These are phyloP conservation scores for Chlamydomonas applanata DNA, from an alignment of 139 green algal genomes.

Conservation along the genomic window DNA sequence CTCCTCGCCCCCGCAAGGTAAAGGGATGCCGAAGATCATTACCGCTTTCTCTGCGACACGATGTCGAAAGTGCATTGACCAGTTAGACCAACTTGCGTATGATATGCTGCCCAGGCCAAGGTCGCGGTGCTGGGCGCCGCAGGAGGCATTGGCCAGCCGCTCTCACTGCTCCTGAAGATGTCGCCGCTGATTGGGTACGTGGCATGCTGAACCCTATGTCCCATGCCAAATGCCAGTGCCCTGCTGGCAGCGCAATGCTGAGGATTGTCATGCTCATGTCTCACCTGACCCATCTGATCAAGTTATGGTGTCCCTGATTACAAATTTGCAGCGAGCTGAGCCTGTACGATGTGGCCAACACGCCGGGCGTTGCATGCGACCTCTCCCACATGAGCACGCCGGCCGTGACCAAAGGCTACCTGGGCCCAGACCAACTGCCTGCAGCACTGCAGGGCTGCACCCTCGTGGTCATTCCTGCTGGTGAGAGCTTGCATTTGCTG, in stretches of 20 bases:
- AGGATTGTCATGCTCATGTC: too few species aligned
- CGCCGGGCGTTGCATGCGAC: slow-evolving; percentile 86
- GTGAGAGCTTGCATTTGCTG: slow-evolving; percentile 27
- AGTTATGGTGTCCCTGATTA: too few species aligned
- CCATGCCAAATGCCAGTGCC: too few species aligned
- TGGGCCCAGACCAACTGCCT: slow-evolving; percentile 77
- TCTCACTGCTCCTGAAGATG: slow-evolving; percentile 93
- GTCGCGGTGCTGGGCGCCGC: slow-evolving; percentile 93
- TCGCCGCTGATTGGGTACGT: slow-evolving; percentile 30
- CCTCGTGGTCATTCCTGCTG: slow-evolving; percentile 95
- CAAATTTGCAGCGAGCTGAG: slow-evolving; percentile 66
- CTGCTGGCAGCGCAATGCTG: too few species aligned
- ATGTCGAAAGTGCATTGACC: too few species aligned
- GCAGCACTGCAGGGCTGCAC: slow-evolving; percentile 79
- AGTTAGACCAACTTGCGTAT: too few species aligned
- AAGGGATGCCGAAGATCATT: too few species aligned
- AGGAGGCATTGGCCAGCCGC: slow-evolving; percentile 95
- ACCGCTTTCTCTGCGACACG: too few species aligned
- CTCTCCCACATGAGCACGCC: slow-evolving; percentile 92
- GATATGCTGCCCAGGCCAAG: slow-evolving; percentile 72
- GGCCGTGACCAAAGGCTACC: slow-evolving; percentile 69
- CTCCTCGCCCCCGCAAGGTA: too few species aligned
- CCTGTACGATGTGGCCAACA: slow-evolving; percentile 94
- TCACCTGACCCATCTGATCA: too few species aligned
- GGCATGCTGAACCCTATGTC: too few species aligned